Conservation (phyloP, 169 alveolate species). For the Eimeria falciformis region DNA sequence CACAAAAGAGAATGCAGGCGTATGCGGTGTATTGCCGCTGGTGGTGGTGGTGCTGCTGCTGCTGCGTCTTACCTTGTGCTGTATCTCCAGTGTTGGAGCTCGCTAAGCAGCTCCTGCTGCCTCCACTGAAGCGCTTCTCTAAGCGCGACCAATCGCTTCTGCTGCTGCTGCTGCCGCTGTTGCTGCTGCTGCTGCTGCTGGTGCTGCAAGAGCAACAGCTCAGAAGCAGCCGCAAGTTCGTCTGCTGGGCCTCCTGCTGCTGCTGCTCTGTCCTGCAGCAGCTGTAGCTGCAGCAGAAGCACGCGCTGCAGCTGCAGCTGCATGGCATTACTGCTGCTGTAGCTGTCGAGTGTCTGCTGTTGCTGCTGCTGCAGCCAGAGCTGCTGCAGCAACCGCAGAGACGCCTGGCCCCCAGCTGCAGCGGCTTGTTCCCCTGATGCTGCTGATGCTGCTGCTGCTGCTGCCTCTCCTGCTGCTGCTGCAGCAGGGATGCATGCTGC, state of each 20-base stretch:
- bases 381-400: constrained; percentile 47
- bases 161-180: constrained; percentile 27
- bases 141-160: not conserved
- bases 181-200: not conserved
- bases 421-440: not conserved
- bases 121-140: constrained; percentile 41
- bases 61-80: constrained; percentile 9
- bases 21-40: not conserved
- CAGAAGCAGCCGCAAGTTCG: constrained; percentile 15
- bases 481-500: constrained; percentile 40
- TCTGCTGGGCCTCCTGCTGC: constrained; percentile 9
- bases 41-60: not conserved
- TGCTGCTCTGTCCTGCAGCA: constrained; percentile 33
- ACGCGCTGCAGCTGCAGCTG: constrained; percentile 55
- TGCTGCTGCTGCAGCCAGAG: constrained; percentile 36
- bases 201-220: constrained; percentile 6
- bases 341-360: not conserved
- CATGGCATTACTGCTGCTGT: not conserved
- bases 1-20: not conserved
- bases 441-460: constrained; percentile 49
- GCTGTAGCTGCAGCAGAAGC: constrained; percentile 38
- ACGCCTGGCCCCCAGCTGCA: constrained; percentile 5
- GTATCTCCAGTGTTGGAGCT: constrained; percentile 34
- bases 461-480: constrained; percentile 59
- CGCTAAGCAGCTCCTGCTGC: constrained; percentile 38